Evolutionary conservation across 2,329 filamentous ascomycete species (phyloP).

Genomic region (Talaromyces atroroseus): DNA sequence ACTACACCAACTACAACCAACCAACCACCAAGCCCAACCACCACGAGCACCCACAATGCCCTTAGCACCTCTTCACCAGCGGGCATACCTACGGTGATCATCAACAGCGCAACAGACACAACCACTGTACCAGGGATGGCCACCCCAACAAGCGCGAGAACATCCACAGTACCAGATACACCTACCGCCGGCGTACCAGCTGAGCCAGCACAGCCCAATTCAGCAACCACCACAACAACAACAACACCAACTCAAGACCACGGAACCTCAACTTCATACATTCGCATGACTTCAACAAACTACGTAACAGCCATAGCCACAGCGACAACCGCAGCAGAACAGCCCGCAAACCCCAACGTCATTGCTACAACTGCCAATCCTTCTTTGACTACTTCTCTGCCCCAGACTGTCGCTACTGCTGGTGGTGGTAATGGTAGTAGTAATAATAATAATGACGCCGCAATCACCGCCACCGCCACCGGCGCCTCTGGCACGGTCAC

Average conservation of each 20-base stretch:
- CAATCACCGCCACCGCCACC: background rate
- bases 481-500: constrained; percentile 13
- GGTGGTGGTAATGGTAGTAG: background rate
- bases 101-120: constrained; percentile 9
- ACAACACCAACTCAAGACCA: background rate
- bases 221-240: background rate
- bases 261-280: background rate
- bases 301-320: background rate
- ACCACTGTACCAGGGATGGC: background rate
- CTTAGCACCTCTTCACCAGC: background rate
- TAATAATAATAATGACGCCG: background rate
- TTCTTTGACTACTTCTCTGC: background rate
- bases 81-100: background rate
- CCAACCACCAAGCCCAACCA: background rate
- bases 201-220: background rate
- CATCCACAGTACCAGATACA: background rate
- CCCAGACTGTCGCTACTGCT: background rate
- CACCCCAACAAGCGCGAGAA: background rate
- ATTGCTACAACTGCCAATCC: background rate
- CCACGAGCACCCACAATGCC: background rate
- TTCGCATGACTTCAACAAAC: background rate
- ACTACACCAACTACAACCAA: background rate
- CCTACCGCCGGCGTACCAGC: background rate
- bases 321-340: constrained; percentile 1
- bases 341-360: background rate